Evolutionary conservation across 2,329 filamentous ascomycete genomes (phyloP), one percentile per base, ranked within the genome.

Genomic region (Blastomyces silverae): DNA sequence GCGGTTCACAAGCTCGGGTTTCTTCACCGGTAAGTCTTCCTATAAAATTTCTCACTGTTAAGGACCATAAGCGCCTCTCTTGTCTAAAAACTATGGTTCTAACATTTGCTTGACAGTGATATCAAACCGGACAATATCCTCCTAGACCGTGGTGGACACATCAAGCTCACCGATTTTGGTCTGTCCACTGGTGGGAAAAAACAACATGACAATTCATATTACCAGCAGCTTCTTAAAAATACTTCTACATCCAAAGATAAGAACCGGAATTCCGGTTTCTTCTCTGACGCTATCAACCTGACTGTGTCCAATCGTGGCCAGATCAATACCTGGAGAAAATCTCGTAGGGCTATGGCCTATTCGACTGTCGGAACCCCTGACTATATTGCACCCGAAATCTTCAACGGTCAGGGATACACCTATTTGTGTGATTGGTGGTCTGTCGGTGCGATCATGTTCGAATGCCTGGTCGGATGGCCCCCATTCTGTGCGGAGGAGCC

Each of bases 351-450:
- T 76, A 93, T 99, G 85, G 94, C 94, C 17, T 99, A 99, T 79
- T 97, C 94, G 1, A 97, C 94, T 3, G 94, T 99, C 68, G 94
- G 94, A 69, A 99, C 94, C 1, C 94, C 94, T 11, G 94, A 99
- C 78, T 99, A 99, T 77, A 99, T 99, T 74, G 94, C 94, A 0
- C 94, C 94, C 2, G 94, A 99, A 76, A 97, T 99, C 72, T 97
- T 99, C 78, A 95, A 91, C 58, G 92, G 93, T 22, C 90, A 96
- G 73, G 94, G 94, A 60, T 99, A 99, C 80, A 91, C 91, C 65
- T 96, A 93, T 73, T 89, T 95, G 75, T 99, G 94, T 76, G 94
- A 99, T 82, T 99, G 94, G 94, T 99, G 94, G 94, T 96, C 91
- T 28, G 85, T 99, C 61, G 94, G 94, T 63, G 97, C 94, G 56